Percentiles rank a stretch among this genome's conserved stretches.
Evolutionary conservation across 495 filamentous ascomycete genomes (phyloP).

Genomic region (Talaromyces proteolyticus): DNA sequence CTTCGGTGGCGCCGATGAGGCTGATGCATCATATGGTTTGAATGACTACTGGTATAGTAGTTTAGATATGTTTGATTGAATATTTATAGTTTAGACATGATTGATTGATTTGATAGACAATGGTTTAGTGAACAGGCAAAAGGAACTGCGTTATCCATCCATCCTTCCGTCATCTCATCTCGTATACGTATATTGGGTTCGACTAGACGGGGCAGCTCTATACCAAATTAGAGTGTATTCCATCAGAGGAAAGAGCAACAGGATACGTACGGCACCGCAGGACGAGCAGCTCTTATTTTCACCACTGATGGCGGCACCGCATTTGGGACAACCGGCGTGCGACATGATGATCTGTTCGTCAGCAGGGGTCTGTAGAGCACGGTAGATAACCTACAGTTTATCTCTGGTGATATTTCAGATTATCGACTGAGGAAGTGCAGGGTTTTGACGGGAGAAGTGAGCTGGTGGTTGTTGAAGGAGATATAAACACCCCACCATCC

Average conservation of each 20-base stretch:
- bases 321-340: conserved; percentile 27
- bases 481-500: too few relatives aligned
- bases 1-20: background rate
- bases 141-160: background rate
- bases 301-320: conserved; percentile 21
- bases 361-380: too few relatives aligned
- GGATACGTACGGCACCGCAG: conserved; percentile 24
- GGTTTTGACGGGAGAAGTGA: too few relatives aligned
- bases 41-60: too few relatives aligned
- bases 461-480: too few relatives aligned
- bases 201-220: conserved; percentile 24
- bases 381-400: too few relatives aligned
- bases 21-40: conserved; percentile 11
- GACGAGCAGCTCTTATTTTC: conserved; percentile 26
- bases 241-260: background rate
- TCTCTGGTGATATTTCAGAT: too few relatives aligned
- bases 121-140: background rate
- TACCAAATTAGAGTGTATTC: conserved; percentile 1
- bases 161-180: background rate
- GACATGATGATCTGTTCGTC: conserved; percentile 1
- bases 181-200: background rate
- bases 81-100: too few relatives aligned
- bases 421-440: too few relatives aligned
- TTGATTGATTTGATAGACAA: conserved; percentile 6
- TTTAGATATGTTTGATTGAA: too few relatives aligned